Base-by-base conservation (phyloP, 148 eudicot species). In the Salicornia ramosissima region DNA sequence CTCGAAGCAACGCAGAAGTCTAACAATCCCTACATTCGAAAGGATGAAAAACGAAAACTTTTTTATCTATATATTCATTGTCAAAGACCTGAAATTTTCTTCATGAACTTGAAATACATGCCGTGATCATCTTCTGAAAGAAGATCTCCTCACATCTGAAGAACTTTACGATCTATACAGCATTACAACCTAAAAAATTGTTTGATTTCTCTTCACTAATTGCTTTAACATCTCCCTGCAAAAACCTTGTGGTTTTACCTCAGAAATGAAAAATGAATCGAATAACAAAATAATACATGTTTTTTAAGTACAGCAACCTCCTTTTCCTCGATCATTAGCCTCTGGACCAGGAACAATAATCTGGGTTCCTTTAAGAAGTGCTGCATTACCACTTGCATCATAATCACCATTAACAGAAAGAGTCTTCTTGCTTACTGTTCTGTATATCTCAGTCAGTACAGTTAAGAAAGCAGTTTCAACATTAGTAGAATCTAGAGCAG, bases 391-490 rank as follows among this genome's bases (percentile, higher is more conserved):
- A 36, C 45, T 39, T 16, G 31, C 61, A 67, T 72, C 73, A 51
- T 65, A 15, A n/a, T 77, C 77, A 13, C 77, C 83, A 29, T 76
- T 75, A 57, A 76, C 83, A n/a, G 57, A 19, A 2, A 80, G 75
- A 26, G 80, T 65, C 66, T 72, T 80, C 66, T 73, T 80, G 68
- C 83, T 80, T 64, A 80, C 73, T 59, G 79, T 68, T 51, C 74
- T 34, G 75, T 80, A 80, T 26, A 80, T 76, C 57, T 80, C 83
- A 21, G 80, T 80, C 18, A 80, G 56, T 42, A 76, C 69, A 1
- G 80, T 76, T 42, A 76, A 61, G 64, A 76, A 80, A 63, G 83
- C 80, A 40, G 77, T 64, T 54, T 77, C 80, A 5, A 79, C 82
- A 67, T 79, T 79, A 22, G 82, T 79, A 26, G 82, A 68, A 13